Conservation (phyloP, 139 green algal genomes). For the Haematococcus sp. region DNA sequence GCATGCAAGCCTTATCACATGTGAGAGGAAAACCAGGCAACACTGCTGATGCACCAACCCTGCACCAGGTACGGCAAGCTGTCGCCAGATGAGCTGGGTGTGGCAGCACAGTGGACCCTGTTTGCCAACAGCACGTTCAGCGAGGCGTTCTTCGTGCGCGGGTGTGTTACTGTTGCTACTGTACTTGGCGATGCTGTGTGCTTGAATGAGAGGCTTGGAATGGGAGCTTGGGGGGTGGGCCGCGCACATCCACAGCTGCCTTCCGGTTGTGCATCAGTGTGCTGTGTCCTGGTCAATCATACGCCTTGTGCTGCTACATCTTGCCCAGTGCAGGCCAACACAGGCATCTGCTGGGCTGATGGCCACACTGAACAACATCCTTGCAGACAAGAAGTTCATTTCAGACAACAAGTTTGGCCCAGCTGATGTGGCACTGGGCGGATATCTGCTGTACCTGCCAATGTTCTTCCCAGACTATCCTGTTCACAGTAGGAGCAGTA, state of each 20-base stretch:
- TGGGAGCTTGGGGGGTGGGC: no score
- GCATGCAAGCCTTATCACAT: background rate
- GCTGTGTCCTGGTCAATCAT: no score
- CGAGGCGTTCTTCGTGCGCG: conserved; percentile 28
- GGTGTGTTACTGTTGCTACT: background rate
- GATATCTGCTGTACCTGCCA: conserved; percentile 39
- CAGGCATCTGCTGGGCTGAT: conserved; percentile 11
- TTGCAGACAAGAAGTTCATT: conserved; percentile 1
- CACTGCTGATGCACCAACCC: no score
- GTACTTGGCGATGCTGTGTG: no score
- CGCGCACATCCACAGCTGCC: no score
- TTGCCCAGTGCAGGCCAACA: background rate
- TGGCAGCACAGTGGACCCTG: conserved; percentile 31
- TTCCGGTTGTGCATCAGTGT: no score
- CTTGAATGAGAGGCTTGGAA: no score
- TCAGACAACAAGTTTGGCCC: conserved; percentile 9
- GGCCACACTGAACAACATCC: background rate
- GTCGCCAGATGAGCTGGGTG: conserved; percentile 7
- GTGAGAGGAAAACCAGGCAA: background rate
- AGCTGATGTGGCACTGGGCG: conserved; percentile 23
- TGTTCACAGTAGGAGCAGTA: background rate
- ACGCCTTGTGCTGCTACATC: no score
- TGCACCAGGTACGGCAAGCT: conserved; percentile 39
- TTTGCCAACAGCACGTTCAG: conserved; percentile 40
- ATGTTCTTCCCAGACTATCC: conserved; percentile 26